These are phyloP conservation scores for Lobulomyces angularis DNA, from an alignment of 192 early-diverging fungal genomes.

Conservation along the genomic window DNA sequence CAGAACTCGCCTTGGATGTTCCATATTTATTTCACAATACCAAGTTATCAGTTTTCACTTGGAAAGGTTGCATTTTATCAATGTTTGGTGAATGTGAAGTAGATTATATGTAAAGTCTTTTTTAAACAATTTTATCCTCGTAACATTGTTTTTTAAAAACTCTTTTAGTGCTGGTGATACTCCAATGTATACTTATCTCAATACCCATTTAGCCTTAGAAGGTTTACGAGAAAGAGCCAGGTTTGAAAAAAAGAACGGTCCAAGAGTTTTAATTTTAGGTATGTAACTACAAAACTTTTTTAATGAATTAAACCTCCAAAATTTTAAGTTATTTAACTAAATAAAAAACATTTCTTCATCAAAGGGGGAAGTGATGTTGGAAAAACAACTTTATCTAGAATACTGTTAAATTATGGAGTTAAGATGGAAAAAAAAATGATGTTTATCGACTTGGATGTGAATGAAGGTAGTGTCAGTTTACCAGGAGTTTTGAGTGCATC, in stretches of 20 bases:
- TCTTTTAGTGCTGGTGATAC: conserved; percentile 92
- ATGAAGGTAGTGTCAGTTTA: conserved; percentile 34
- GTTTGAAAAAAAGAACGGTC: too few species aligned
- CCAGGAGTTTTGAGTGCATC: conserved; percentile 48
- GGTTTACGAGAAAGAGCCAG: conserved; percentile 53
- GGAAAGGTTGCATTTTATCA: conserved; percentile 64
- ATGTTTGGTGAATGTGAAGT: conserved; percentile 4
- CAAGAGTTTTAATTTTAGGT: too few species aligned
- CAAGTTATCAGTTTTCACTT: conserved; percentile 84
- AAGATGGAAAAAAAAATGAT: conserved; percentile 60
- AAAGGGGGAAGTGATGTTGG: conserved; percentile 87
- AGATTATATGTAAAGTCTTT: too few species aligned
- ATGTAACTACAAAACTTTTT: too few species aligned
- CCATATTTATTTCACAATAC: conserved; percentile 69
- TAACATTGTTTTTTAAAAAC: conserved; percentile 51
- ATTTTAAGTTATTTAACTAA: too few species aligned
- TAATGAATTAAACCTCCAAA: too few species aligned
- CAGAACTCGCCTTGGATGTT: conserved; percentile 72
- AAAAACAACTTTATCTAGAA: conserved; percentile 76
- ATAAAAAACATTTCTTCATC: too few species aligned
- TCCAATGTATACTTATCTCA: conserved; percentile 81
- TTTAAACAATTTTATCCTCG: conserved; percentile 5
- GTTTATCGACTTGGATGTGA: conserved; percentile 76
- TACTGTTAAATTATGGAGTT: conserved; percentile 77
- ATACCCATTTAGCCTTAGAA: conserved; percentile 78